Evolutionary conservation across 1,284 basidiomycete genomes (phyloP).

Genomic region (Taiwanofungus camphoratus): DNA sequence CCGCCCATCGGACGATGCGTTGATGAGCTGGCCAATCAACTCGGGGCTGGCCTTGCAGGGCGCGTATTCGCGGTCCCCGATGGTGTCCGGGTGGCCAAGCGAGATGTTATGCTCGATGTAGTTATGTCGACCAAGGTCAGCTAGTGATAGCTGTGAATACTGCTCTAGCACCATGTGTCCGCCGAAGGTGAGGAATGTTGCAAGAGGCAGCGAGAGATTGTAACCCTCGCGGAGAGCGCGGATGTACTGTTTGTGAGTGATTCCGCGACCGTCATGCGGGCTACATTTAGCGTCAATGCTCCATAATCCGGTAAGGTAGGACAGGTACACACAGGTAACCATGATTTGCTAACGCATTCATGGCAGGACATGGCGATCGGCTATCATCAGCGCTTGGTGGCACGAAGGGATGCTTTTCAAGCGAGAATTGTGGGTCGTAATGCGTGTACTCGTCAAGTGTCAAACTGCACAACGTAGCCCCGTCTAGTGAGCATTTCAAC

Average conservation of each 20-base stretch:
- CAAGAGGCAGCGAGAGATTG: slow-evolving; percentile 24
- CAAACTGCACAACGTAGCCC: background rate
- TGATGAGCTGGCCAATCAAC: slow-evolving; percentile 19
- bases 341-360: slow-evolving; percentile 44
- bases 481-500: background rate
- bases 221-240: slow-evolving; percentile 25
- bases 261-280: slow-evolving; percentile 25
- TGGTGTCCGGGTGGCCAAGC: slow-evolving; percentile 27
- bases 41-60: slow-evolving; percentile 17
- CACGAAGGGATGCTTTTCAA: slow-evolving; percentile 17
- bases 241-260: slow-evolving; percentile 18
- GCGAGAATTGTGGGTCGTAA: slow-evolving; percentile 13
- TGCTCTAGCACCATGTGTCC: slow-evolving; percentile 23
- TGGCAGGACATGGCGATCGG: slow-evolving; percentile 45
- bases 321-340: slow-evolving; percentile 28
- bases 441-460: background rate
- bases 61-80: slow-evolving; percentile 22
- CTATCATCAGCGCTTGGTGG: slow-evolving; percentile 14
- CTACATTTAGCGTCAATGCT: background rate
- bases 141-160: slow-evolving; percentile 8
- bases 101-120: slow-evolving; percentile 34
- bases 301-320: background rate
- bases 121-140: slow-evolving; percentile 18
- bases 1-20: slow-evolving; percentile 13
- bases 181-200: slow-evolving; percentile 22